Percentiles rank a stretch among this genome's conserved stretches.
Evolutionary conservation across 805 yeast species (phyloP).

Genomic region (Ogataea methanolica): DNA sequence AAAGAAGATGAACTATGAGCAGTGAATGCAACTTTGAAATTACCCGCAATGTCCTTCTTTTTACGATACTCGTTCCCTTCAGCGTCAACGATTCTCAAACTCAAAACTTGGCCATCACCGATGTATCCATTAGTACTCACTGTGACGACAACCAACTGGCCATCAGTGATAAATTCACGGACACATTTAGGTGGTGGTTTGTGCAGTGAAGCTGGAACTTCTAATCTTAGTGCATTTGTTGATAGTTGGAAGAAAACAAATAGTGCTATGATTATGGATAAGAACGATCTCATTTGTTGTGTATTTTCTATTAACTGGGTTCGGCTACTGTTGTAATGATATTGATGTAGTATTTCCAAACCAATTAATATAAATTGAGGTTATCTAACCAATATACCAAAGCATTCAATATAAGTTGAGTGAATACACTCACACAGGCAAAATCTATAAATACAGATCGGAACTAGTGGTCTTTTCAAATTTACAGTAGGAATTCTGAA

Average conservation of each 20-base stretch:
- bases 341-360: background rate
- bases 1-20: slow-evolving; percentile 78
- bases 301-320: background rate
- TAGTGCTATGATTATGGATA: slow-evolving; percentile 5
- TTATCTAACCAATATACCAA: too few species aligned
- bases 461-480: too few species aligned
- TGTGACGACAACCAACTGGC: slow-evolving; percentile 83
- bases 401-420: too few species aligned
- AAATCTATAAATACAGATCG: too few species aligned
- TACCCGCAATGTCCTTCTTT: slow-evolving; percentile 71
- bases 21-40: slow-evolving; percentile 74
- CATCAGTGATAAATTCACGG: slow-evolving; percentile 84
- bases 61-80: slow-evolving; percentile 83
- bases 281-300: slow-evolving; percentile 4
- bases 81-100: slow-evolving; percentile 64
- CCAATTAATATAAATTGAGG: too few species aligned
- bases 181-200: slow-evolving; percentile 64
- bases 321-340: background rate
- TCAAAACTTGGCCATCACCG: slow-evolving; percentile 86
- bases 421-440: too few species aligned
- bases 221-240: slow-evolving; percentile 25
- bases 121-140: slow-evolving; percentile 66
- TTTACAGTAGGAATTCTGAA: too few species aligned
- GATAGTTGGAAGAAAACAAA: slow-evolving; percentile 7
- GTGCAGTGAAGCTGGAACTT: slow-evolving; percentile 25